phyloP scores from a whole-genome alignment of 1,284 basidiomycete species.

The Calocybe gambosa region DNA sequence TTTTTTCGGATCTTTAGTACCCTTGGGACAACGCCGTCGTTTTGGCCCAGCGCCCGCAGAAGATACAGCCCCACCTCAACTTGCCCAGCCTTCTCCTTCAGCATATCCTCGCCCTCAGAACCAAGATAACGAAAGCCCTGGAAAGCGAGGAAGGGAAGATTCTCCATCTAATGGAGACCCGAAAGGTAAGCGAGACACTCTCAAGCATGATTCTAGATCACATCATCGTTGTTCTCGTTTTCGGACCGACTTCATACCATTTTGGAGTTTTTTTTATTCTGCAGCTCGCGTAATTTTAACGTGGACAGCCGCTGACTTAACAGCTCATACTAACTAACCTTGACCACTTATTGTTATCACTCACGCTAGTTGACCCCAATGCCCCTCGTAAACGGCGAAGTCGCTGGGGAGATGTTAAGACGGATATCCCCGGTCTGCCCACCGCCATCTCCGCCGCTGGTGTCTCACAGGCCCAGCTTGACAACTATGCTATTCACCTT shows the following conservation, averaged over 20 bases:
- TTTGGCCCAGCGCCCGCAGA: slow-evolving; percentile 82
- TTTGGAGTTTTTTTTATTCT: slow-evolving; percentile 8
- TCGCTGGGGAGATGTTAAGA: slow-evolving; percentile 90
- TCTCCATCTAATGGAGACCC: slow-evolving; percentile 45
- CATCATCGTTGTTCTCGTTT: slow-evolving; percentile 11
- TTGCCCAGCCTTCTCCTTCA: slow-evolving; percentile 80
- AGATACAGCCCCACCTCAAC: slow-evolving; percentile 67
- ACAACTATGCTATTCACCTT: slow-evolving; percentile 92
- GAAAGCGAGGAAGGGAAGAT: slow-evolving; percentile 56
- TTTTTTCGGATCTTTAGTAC: slow-evolving; percentile 39
- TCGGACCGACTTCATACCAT: slow-evolving; percentile 15
- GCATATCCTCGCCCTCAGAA: slow-evolving; percentile 66
- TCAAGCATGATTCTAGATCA: slow-evolving; percentile 8
- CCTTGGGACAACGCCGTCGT: slow-evolving; percentile 79
- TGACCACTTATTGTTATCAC: slow-evolving; percentile 33
- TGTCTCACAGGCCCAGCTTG: slow-evolving; percentile 87
- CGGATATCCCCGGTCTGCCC: slow-evolving; percentile 84
- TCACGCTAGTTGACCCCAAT: slow-evolving; percentile 62
- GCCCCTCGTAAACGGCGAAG: slow-evolving; percentile 88
- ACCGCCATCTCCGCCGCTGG: slow-evolving; percentile 89
- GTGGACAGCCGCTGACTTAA: slow-evolving; percentile 30
- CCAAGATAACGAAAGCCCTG: slow-evolving; percentile 46
- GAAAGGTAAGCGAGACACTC: slow-evolving; percentile 44
- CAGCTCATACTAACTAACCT: slow-evolving; percentile 55
- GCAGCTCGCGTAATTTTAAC: slow-evolving; percentile 20